Percentiles rank a stretch among this genome's conserved stretches.
Evolutionary conservation across 345 rosid species (phyloP).

Genomic region (Erucastrum elatum): DNA sequence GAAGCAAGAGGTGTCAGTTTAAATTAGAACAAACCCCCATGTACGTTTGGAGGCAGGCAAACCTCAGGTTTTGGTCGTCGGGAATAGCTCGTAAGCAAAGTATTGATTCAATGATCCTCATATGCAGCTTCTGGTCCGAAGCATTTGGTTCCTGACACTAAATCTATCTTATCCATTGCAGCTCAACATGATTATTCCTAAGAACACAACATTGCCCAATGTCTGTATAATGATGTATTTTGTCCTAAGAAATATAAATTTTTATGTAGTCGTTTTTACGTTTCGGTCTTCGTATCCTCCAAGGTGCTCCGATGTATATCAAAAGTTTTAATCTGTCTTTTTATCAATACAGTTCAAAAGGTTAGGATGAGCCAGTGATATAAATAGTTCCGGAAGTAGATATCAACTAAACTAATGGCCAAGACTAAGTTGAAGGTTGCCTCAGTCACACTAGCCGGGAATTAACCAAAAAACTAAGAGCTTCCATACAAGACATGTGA

Average conservation of each 20-base stretch:
- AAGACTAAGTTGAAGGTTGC: neutral
- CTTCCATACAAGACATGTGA: no score
- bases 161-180: constrained; percentile 25
- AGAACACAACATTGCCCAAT: constrained; percentile 20
- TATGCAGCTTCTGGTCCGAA: constrained; percentile 20
- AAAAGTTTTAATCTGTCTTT: no score
- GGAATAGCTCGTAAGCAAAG: constrained; percentile 6
- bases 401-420: no score
- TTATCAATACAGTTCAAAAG: no score
- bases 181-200: constrained; percentile 25
- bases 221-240: constrained; percentile 21
- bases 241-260: neutral
- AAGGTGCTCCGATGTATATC: no score
- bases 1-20: constrained; percentile 36
- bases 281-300: no score
- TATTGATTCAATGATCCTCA: neutral
- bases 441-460: neutral
- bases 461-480: no score
- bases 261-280: neutral
- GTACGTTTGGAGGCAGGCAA: constrained; percentile 9
- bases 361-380: no score
- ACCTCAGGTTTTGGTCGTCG: constrained; percentile 33
- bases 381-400: neutral
- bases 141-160: constrained; percentile 21
- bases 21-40: constrained; percentile 25